These are phyloP conservation scores for Solanum neorickii DNA, from an alignment of 257 asterid species.

Conservation along the genomic window DNA sequence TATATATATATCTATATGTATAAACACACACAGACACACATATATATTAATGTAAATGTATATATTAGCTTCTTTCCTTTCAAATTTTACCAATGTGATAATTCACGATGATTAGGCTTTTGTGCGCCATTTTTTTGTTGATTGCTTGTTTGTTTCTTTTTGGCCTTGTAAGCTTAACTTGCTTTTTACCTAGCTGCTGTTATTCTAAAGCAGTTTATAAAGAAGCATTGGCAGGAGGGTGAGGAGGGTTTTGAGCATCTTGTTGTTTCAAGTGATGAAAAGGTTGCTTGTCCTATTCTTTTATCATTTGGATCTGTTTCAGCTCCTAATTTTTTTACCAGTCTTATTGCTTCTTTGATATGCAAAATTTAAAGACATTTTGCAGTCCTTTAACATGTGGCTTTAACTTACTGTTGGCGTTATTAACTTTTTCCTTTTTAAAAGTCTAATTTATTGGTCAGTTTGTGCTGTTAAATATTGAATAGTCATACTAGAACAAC, in stretches of 20 bases:
- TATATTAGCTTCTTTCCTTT: background rate
- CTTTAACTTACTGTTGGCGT: background rate
- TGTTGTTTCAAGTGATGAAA: slow-evolving; percentile 59
- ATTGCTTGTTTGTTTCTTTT: background rate
- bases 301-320: background rate
- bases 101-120: background rate
- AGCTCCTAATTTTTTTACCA: background rate
- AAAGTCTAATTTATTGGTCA: background rate
- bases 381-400: background rate
- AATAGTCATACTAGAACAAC: background rate
- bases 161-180: slow-evolving; percentile 40
- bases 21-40: background rate
- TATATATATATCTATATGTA: background rate
- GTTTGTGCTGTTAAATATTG: background rate
- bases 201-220: slow-evolving; percentile 74
- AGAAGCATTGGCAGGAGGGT: slow-evolving; percentile 79
- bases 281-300: slow-evolving; percentile 29
- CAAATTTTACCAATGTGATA: background rate
- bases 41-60: background rate
- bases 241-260: slow-evolving; percentile 90
- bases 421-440: background rate
- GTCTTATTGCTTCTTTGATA: background rate
- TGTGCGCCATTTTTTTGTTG: background rate
- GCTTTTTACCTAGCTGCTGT: slow-evolving; percentile 79
- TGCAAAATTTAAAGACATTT: background rate